Evolutionary conservation across 1,284 basidiomycete species (phyloP), one percentile per base, ranked within the genome.

Genomic region (Fomes fomentarius): DNA sequence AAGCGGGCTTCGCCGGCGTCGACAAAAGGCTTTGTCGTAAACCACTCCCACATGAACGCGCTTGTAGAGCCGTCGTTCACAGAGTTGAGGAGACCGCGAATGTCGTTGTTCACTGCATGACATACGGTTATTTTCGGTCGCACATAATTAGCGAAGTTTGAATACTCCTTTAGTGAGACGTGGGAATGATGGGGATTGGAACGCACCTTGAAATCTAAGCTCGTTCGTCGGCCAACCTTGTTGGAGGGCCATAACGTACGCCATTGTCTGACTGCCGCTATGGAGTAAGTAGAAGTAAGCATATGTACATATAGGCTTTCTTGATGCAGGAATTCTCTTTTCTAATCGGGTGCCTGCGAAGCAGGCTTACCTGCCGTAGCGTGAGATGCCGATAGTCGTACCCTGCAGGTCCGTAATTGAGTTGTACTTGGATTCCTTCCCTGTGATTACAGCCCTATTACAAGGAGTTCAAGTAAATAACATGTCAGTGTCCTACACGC

Each of bases 11-110:
- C 85, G 26, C 91, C 92, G 14, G 80, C 79, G 69, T 96, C 93
- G 14, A 82, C 83, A 65, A 84, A 97, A 1, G 96, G 96, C 70
- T 98, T 98, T 15, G 96, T 98, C 2, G 96, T 98, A 73, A 97
- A 98, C 91, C 92, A 95, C 71, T 96, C 94, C 94, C 95, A 97
- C 84, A 94, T 90, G 72, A 93, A 93, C 12, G 88, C 89, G 65
- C 87, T 89, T 15, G 88, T 91, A 21, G 84, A 78, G 0, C 87
- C 91, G 47, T 90, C 85, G 67, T 98, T 98, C 26, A 98, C 94
- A 1, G 94, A 95, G 63, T 89, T 76, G 50, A 97, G 84, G 17
- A 99, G 76, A n/a, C 93, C 91, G 47, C 83, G 87, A 64, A 97
- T 94, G 64, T 95, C 90, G 61, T 94, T 90, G 69, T 95, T 93